Percentiles rank a stretch among this genome's conserved stretches.
Evolutionary conservation across 2,329 filamentous ascomycete genomes (phyloP).

Genomic region (Magnaporthiopsis incrustans): DNA sequence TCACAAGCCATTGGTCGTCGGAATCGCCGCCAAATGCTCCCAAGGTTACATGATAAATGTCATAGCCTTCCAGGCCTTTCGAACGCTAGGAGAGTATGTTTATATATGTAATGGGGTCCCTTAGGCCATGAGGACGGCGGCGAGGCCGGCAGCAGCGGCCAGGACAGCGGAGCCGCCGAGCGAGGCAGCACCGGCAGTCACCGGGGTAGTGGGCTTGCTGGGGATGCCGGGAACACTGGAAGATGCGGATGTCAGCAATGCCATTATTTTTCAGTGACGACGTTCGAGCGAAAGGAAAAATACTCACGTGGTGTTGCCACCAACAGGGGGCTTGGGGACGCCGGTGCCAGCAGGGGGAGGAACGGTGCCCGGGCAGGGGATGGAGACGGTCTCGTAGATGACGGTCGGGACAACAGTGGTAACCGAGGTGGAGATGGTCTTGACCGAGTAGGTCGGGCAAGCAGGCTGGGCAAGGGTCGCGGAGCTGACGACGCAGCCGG

Average conservation of each 20-base stretch:
- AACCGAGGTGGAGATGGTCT: conserved; percentile 46
- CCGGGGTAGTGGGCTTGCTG: conserved; percentile 23
- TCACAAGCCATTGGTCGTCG: conserved; percentile 11
- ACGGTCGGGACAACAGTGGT: conserved; percentile 48
- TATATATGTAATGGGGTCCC: conserved; percentile 9
- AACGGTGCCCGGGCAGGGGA: conserved; percentile 31
- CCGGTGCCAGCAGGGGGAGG: conserved; percentile 13
- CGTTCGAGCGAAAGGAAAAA: not conserved
- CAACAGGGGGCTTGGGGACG: conserved; percentile 16
- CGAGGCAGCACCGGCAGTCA: conserved; percentile 44
- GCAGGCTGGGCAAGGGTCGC: conserved; percentile 15
- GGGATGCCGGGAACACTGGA: conserved; percentile 1
- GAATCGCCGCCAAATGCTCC: conserved; percentile 18
- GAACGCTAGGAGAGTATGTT: conserved; percentile 21
- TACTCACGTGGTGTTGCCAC: conserved; percentile 25
- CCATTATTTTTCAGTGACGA: too few species aligned
- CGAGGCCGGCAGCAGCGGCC: conserved; percentile 46
- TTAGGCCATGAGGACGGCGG: conserved; percentile 49
- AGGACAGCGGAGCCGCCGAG: conserved; percentile 45
- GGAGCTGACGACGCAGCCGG: conserved; percentile 5
- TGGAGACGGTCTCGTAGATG: conserved; percentile 39
- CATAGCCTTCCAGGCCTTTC: conserved; percentile 32
- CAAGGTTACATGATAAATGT: conserved; percentile 18
- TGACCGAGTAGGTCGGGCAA: conserved; percentile 33
- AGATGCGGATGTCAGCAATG: conserved; percentile 12